Conservation (phyloP, 495 filamentous ascomycete genomes). For the Penicillium psychrofluorescens region DNA sequence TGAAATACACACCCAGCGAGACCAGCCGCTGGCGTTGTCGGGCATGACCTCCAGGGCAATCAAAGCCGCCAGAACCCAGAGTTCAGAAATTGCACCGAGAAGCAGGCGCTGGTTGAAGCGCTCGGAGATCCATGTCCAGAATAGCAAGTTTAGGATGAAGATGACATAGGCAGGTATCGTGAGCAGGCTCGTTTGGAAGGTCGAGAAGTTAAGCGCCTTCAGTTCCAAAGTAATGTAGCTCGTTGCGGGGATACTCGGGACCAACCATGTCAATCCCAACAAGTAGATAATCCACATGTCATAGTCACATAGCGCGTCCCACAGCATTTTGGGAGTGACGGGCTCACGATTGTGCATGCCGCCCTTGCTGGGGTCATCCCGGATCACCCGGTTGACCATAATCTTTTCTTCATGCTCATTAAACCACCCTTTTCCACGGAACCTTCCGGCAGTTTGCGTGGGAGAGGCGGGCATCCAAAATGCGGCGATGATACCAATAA, state of each 20-base stretch:
- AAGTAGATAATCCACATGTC: conserved; percentile 69
- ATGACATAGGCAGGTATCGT: conserved; percentile 53
- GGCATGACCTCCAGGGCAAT: conserved; percentile 41
- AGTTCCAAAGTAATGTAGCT: conserved; percentile 59
- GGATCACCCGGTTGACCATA: conserved; percentile 67
- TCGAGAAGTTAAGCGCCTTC: conserved; percentile 52
- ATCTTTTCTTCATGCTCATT: conserved; percentile 58
- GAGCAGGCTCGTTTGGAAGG: conserved; percentile 62
- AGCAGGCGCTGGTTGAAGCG: conserved; percentile 46
- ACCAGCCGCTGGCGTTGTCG: conserved; percentile 38
- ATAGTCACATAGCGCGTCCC: conserved; percentile 53
- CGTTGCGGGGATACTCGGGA: conserved; percentile 44
- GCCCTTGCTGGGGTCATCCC: conserved; percentile 65
- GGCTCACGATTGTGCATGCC: conserved; percentile 55
- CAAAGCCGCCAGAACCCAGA: conserved; percentile 51
- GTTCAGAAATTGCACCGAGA: conserved; percentile 40
- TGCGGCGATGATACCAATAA: conserved; percentile 57
- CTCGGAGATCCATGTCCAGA: conserved; percentile 48
- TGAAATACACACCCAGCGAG: conserved; percentile 43
- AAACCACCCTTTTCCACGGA: conserved; percentile 73
- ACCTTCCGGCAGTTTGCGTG: conserved; percentile 59
- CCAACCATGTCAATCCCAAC: conserved; percentile 49
- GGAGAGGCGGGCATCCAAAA: conserved; percentile 67
- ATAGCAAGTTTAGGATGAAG: conserved; percentile 37
- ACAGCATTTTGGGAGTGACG: conserved; percentile 49